Percentiles rank a stretch among this genome's conserved stretches.
These are phyloP conservation scores for Penicillium tannophilum DNA, from an alignment of 495 filamentous ascomycete genomes.

Conservation along the genomic window DNA sequence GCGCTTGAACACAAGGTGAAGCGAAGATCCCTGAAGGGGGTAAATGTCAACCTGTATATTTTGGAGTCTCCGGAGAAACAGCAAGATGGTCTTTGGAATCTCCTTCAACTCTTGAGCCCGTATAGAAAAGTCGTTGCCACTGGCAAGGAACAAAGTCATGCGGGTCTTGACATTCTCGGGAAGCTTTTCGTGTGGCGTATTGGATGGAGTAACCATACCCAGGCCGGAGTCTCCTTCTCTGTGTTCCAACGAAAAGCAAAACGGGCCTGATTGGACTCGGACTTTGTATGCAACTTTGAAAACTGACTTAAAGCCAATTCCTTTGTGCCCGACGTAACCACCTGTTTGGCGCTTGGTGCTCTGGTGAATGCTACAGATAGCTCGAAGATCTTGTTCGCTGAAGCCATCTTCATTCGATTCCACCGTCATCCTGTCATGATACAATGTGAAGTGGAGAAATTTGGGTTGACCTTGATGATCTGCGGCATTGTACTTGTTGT, in stretches of 20 bases:
- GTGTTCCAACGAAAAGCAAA: background rate
- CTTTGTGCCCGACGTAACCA: slow-evolving; percentile 53
- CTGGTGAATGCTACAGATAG: slow-evolving; percentile 37
- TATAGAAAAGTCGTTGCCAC: background rate
- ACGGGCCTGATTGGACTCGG: slow-evolving; percentile 48
- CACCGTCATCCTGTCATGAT: slow-evolving; percentile 26
- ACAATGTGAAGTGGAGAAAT: slow-evolving; percentile 28
- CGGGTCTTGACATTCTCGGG: background rate
- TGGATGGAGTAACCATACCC: background rate
- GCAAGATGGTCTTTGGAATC: slow-evolving; percentile 1
- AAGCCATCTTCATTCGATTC: slow-evolving; percentile 50
- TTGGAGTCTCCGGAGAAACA: background rate
- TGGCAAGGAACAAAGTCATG: background rate
- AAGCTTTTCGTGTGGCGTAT: background rate
- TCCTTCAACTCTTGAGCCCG: background rate
- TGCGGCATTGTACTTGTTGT: slow-evolving; percentile 33
- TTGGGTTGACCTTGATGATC: slow-evolving; percentile 2
- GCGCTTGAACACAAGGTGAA: too few relatives aligned
- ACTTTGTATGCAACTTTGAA: slow-evolving; percentile 51
- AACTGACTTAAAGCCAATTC: slow-evolving; percentile 56
- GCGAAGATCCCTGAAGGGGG: slow-evolving; percentile 26
- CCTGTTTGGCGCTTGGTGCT: slow-evolving; percentile 40
- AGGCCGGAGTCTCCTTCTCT: background rate
- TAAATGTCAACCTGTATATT: background rate
- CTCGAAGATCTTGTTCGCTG: slow-evolving; percentile 31